phyloP scores from a whole-genome alignment of 495 filamentous ascomycete species.

The Xylaria nigripes region DNA sequence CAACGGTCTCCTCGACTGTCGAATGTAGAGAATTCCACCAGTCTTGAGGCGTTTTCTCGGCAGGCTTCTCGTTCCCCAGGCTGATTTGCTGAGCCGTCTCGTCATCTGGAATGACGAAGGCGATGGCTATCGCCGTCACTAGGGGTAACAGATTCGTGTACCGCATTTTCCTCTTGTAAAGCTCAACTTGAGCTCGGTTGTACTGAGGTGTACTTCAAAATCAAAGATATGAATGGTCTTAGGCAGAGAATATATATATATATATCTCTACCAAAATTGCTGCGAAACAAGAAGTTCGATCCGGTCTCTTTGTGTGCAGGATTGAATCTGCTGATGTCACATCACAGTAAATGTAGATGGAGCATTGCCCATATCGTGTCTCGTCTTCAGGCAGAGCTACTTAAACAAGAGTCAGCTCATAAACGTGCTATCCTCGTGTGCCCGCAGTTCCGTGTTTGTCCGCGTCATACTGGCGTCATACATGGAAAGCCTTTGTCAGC shows the following conservation, averaged over 20 bases:
- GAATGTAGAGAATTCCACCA: slow-evolving; percentile 5
- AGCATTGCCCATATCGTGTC: not conserved
- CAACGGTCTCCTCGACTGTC: slow-evolving; percentile 26
- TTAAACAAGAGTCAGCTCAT: too few relatives aligned
- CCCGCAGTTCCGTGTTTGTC: not conserved
- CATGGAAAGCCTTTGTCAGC: not conserved
- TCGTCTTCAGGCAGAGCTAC: not conserved
- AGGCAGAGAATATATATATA: not conserved
- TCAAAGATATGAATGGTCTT: not conserved
- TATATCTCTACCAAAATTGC: too few relatives aligned
- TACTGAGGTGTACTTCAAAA: not conserved
- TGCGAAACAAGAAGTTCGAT: not conserved
- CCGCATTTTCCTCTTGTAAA: slow-evolving; percentile 22
- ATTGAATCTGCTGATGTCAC: slow-evolving; percentile 3
- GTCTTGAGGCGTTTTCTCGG: slow-evolving; percentile 16
- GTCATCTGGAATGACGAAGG: slow-evolving; percentile 54
- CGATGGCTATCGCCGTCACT: slow-evolving; percentile 43
- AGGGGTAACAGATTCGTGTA: slow-evolving; percentile 44
- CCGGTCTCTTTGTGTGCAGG: not conserved
- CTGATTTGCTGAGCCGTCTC: slow-evolving; percentile 31
- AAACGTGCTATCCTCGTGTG: too few relatives aligned
- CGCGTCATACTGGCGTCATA: not conserved
- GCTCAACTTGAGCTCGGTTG: too few relatives aligned
- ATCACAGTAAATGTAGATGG: not conserved
- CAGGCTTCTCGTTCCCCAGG: slow-evolving; percentile 14